A percentile compares a stretch with the other conserved stretches of the same genome.
Evolutionary conservation across 768 basidiomycete species (phyloP).

Genomic region (Leccinellum luteum): DNA sequence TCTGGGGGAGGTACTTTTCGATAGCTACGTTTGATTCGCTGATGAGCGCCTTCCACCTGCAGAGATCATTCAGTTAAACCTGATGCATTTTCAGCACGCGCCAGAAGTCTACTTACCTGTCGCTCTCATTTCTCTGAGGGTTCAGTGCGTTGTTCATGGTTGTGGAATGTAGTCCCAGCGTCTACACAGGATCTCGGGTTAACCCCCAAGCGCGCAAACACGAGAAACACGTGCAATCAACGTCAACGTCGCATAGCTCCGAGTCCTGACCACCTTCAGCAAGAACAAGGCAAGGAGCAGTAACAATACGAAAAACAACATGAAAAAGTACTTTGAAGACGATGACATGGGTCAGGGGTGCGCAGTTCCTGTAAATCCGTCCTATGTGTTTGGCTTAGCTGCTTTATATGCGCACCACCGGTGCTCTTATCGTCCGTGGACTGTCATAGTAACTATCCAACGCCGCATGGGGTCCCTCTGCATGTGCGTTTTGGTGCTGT

Average conservation of each 20-base stretch:
- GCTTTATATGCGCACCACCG: constrained; percentile 11
- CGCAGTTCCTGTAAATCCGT: not conserved
- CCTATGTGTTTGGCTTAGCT: not conserved
- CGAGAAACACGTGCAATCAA: constrained; percentile 18
- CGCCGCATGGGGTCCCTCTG: not conserved
- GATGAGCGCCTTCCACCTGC: constrained; percentile 17
- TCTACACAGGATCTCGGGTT: not conserved
- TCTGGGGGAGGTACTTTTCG: constrained; percentile 10
- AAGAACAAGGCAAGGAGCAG: not conserved
- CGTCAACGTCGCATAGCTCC: not conserved
- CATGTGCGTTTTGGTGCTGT: not conserved
- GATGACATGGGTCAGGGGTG: constrained; percentile 11
- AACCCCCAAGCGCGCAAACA: constrained; percentile 7
- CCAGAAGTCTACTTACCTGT: constrained; percentile 14
- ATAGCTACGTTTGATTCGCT: constrained; percentile 9
- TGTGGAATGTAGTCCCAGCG: constrained; percentile 8
- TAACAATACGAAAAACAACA: constrained; percentile 15
- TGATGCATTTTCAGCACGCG: not conserved
- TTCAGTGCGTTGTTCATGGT: constrained; percentile 5
- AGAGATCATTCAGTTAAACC: constrained; percentile 2
- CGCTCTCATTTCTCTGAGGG: constrained; percentile 1
- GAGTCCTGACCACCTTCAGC: constrained; percentile 1
- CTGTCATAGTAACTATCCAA: not conserved
- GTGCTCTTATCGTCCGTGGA: not conserved
- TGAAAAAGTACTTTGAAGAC: constrained; percentile 9